A percentile compares a stretch with the other conserved stretches of the same genome.
phyloP scores from a whole-genome alignment of 257 asterid genomes.

The Fraxinus excelsior region DNA sequence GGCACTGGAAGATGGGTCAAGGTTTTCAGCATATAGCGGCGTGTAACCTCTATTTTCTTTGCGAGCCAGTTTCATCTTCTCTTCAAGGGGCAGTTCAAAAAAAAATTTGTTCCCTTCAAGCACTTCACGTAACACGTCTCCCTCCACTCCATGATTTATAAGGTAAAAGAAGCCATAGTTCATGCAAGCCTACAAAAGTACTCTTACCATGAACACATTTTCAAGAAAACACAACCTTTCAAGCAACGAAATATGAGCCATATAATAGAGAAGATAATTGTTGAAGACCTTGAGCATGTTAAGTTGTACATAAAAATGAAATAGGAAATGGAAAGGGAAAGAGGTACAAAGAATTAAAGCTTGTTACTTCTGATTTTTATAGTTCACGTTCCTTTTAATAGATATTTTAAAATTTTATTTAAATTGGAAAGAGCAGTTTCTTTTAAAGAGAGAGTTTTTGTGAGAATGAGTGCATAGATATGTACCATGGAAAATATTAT shows the following conservation, averaged over 20 bases:
- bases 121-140: conserved; percentile 38
- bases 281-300: not conserved
- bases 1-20: conserved; percentile 42
- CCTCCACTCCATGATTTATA: conserved; percentile 58
- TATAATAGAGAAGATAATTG: not conserved
- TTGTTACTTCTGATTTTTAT: not conserved
- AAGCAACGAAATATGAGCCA: not conserved
- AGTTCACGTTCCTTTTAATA: not conserved
- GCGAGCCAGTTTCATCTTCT: conserved; percentile 44
- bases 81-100: conserved; percentile 46
- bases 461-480: not conserved
- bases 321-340: not conserved
- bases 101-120: conserved; percentile 40
- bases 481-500: not conserved
- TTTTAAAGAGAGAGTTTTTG: not conserved
- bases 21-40: conserved; percentile 54
- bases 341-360: not conserved
- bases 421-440: not conserved
- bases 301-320: not conserved
- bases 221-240: not conserved
- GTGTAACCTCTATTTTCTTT: conserved; percentile 53
- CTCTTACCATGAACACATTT: not conserved
- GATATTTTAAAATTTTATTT: not conserved
- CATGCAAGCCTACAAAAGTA: conserved; percentile 46
- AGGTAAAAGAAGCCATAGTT: conserved; percentile 65